Evolutionary conservation across 352 stramenopile species (phyloP).

Genomic region (Peronospora farinosa): DNA sequence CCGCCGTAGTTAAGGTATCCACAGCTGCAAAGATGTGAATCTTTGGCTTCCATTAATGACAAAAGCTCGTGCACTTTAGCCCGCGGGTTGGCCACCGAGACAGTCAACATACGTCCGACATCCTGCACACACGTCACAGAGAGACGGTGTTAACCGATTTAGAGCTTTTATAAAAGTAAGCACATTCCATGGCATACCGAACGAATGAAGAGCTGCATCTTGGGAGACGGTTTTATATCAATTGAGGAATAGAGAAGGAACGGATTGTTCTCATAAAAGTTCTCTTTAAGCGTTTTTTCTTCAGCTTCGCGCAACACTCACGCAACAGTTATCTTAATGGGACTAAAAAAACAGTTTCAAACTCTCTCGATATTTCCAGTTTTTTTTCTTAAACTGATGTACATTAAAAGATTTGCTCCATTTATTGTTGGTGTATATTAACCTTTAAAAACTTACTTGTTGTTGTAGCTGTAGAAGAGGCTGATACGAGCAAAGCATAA

Average conservation of each 20-base stretch:
- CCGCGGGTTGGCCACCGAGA: conserved; percentile 24
- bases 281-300: conserved; percentile 1
- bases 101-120: conserved; percentile 32
- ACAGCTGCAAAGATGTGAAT: neutral
- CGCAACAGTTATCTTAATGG: neutral
- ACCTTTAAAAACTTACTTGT: neutral
- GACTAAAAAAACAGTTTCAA: too few species aligned
- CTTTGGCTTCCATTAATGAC: conserved; percentile 28
- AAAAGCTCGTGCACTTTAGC: conserved; percentile 38
- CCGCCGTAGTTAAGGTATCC: conserved; percentile 58
- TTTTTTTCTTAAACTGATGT: too few species aligned
- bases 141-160: neutral
- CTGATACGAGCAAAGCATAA: conserved; percentile 3
- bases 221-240: neutral
- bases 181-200: conserved; percentile 26
- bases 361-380: too few species aligned
- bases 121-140: conserved; percentile 26
- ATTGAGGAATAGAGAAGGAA: conserved; percentile 1
- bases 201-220: conserved; percentile 70
- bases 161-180: neutral
- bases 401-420: too few species aligned
- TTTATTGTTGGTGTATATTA: too few species aligned
- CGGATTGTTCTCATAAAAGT: neutral
- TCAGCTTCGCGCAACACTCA: neutral
- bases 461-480: conserved; percentile 1